phyloP scores from a whole-genome alignment of 2,329 filamentous ascomycete genomes.

The Ophiostoma fasciatum region DNA sequence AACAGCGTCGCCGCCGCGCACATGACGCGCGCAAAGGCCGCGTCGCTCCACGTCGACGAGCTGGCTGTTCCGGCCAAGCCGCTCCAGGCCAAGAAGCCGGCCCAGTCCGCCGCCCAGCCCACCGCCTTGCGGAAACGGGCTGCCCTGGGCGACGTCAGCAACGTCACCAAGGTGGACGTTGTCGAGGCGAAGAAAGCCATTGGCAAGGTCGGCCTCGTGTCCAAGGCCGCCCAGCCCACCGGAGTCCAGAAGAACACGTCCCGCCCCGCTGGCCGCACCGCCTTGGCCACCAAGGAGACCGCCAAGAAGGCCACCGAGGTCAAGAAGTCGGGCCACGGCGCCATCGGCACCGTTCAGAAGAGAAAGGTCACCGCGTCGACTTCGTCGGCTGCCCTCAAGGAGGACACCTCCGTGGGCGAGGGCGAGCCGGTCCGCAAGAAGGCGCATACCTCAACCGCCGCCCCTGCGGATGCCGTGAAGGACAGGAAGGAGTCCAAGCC shows the following conservation, averaged over 20 bases:
- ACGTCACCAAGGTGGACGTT: constrained; percentile 66
- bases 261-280: constrained; percentile 40
- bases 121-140: constrained; percentile 51
- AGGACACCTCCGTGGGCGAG: constrained; percentile 44
- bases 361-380: constrained; percentile 37
- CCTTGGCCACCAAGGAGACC: constrained; percentile 27
- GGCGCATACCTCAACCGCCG: constrained; percentile 30
- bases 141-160: constrained; percentile 88
- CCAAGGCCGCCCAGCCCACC: constrained; percentile 69
- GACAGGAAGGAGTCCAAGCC: constrained; percentile 20
- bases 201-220: constrained; percentile 53
- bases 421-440: constrained; percentile 58
- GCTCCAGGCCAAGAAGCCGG: constrained; percentile 54
- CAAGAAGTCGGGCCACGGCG: constrained; percentile 60
- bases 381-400: constrained; percentile 39
- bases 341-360: constrained; percentile 49
- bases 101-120: constrained; percentile 27
- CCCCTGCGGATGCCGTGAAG: constrained; percentile 32
- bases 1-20: constrained; percentile 63
- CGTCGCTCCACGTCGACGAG: constrained; percentile 53
- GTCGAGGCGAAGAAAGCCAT: constrained; percentile 61
- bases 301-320: constrained; percentile 49
- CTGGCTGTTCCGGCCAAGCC: constrained; percentile 40
- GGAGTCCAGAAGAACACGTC: constrained; percentile 68
- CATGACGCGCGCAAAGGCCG: constrained; percentile 84